Evolutionary conservation across 768 basidiomycete genomes (phyloP), one percentile per base, ranked within the genome.

Genomic region (Agaricus subrufescens): DNA sequence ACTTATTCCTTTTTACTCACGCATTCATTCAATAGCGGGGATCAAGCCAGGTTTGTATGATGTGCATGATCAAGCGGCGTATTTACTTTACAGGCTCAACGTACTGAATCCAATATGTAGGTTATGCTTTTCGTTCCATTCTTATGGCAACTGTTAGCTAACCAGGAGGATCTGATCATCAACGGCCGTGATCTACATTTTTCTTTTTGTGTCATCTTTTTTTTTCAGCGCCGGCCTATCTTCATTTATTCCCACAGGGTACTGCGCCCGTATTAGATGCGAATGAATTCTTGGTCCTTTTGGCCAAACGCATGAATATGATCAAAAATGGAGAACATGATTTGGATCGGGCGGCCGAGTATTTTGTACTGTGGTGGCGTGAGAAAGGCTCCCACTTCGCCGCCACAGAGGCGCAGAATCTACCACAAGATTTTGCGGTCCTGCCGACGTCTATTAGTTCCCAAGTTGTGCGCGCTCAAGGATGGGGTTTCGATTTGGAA

Each of bases 41-140:
- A 94, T 98, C 74, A 97, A 97, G 70, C 92, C 94, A 75, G 86
- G 89, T 25, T 69, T 97, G 56, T 94, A 95, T 67, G 90, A 94
- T 68, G 77, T 83, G 59, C 91, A 96, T 68, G 77, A 86, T 2
- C 77, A 96, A 45, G 91, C 90, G 30, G 81, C 89, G 49, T 98
- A 97, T 75, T 76, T 98, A 29, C 70, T 96, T 27, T 94, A 91
- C 68, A 79, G 89, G 60, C 74, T 98, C 59, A 95, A 93, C 69
- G 71, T 88, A 42, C 75, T 92, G 55, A 81, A 91, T 69, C 86
- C 87, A 26, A 71, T 77, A 31, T 73, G 91, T 92, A 66, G 69
- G 86, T 77, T 58, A 23, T 49, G 61, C 63, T 58, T 19, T 34
- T 25, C 26, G 37, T 26, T 59, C 54, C 49, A 57, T 52, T 58